Evolutionary conservation across 495 filamentous ascomycete genomes (phyloP), one percentile per base, ranked within the genome.

Genomic region (Xylaria venustula): DNA sequence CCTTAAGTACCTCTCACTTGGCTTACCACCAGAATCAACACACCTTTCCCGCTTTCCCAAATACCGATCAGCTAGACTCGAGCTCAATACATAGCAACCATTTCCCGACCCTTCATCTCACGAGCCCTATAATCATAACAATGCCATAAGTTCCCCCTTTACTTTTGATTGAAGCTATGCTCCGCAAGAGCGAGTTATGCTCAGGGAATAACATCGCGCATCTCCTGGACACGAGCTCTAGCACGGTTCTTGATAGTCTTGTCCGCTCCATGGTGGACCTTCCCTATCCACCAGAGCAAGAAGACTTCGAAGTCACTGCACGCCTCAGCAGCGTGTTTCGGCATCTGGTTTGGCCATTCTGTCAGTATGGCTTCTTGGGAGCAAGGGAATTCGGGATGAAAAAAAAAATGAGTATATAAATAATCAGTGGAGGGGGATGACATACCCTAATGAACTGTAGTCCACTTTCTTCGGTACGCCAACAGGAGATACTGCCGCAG

Each of bases 381-480:
- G 7, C 19, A 14, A 22, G 20, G 45, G 25, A 9, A 48, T 7
- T 8, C 2, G 17, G 15, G 45, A 20, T 8, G 17, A 20, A 8
- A 19, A 11, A 37, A 36, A 40, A 3, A 19, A 37, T 34, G 6
- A 19, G 49, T 22, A 22, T 7, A 37, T 11, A 26, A 14, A 14
- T n/a, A 46, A 46, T 6, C 12, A 14, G 9, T 1, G 26, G 36
- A 40, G 6, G n/a, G n/a, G 3, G 0, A n/a, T 28, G 14, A 23
- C 44, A n/a, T 50, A 62, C 59, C n/a, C 14, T 19, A 23, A 62
- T 56, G 19, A 56, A 62, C 9, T 25, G 8, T 0, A 62, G 28
- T 17, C 44, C 34, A 3, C n/a, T 34, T 23, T 48, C 32, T 17
- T 6, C 5, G 0, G 51, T 28, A 5, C 59, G 59, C 2, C 42